A percentile compares a stretch with the other conserved stretches of the same genome.
These are phyloP conservation scores for Jamesozyma lodderae DNA, from an alignment of 805 yeast species.

Conservation along the genomic window DNA sequence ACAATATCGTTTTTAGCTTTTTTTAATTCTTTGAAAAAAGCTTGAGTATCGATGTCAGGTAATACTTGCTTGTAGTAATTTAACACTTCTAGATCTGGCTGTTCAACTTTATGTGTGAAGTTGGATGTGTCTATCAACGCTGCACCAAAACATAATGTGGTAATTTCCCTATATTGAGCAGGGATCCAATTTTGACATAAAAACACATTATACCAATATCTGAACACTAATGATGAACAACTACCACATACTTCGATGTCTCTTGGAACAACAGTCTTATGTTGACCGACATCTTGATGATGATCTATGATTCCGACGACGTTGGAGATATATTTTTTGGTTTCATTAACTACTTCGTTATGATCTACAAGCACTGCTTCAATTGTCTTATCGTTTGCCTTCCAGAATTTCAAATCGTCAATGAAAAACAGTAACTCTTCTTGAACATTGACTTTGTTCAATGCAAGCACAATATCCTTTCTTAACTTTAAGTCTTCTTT, in stretches of 20 bases:
- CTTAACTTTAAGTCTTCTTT: constrained; percentile 56
- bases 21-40: constrained; percentile 31
- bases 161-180: constrained; percentile 26
- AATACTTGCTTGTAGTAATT: constrained; percentile 29
- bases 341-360: constrained; percentile 52
- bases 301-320: constrained; percentile 74
- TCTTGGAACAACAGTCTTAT: constrained; percentile 48
- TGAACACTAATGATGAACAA: constrained; percentile 66
- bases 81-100: constrained; percentile 43
- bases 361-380: constrained; percentile 73
- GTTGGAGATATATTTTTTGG: constrained; percentile 23
- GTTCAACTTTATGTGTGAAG: constrained; percentile 53
- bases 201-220: constrained; percentile 39
- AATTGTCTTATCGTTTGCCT: constrained; percentile 10
- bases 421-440: constrained; percentile 46
- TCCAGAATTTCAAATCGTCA: constrained; percentile 48
- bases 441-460: constrained; percentile 40
- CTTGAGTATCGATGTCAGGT: constrained; percentile 12
- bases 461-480: constrained; percentile 55
- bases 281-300: constrained; percentile 62
- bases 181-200: neutral
- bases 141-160: constrained; percentile 53
- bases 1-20: constrained; percentile 52
- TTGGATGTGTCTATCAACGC: constrained; percentile 69
- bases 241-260: constrained; percentile 60